Percentiles rank a stretch among this genome's conserved stretches.
Conservation (phyloP, 2,329 filamentous ascomycete genomes). For the Paracorniculantispora psalliotae region DNA sequence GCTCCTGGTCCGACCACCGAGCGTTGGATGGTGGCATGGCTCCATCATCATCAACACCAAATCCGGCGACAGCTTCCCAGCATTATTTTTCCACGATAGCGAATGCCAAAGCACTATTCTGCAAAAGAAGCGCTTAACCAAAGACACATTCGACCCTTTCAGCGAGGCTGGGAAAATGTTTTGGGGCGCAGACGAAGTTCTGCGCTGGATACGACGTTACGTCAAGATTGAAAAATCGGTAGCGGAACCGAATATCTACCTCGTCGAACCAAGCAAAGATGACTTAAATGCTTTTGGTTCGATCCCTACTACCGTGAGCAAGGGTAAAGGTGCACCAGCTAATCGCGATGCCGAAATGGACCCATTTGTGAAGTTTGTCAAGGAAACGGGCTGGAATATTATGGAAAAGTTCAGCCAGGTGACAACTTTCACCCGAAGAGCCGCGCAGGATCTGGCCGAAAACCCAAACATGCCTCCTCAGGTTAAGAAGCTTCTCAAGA, state of each 20-base stretch:
- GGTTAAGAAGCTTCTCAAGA: conserved; percentile 75
- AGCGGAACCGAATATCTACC: conserved; percentile 84
- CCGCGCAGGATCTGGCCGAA: conserved; percentile 86
- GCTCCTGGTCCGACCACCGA: conserved; percentile 83
- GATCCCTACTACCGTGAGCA: conserved; percentile 44
- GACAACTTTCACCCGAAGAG: conserved; percentile 88
- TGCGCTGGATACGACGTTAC: conserved; percentile 85
- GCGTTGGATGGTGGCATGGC: conserved; percentile 97
- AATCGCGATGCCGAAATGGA: conserved; percentile 73
- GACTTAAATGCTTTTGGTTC: conserved; percentile 77
- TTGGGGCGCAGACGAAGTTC: conserved; percentile 94
- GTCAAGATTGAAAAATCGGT: conserved; percentile 75
- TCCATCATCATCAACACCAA: conserved; percentile 90
- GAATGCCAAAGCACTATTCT: conserved; percentile 95
- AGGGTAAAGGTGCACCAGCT: conserved; percentile 31
- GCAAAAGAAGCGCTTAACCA: conserved; percentile 81
- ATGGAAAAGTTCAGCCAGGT: conserved; percentile 97
- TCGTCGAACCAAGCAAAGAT: conserved; percentile 81
- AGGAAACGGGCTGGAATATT: conserved; percentile 93
- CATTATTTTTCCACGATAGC: conserved; percentile 94
- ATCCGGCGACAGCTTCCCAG: conserved; percentile 87
- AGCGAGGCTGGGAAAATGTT: conserved; percentile 81
- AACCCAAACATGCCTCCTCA: conserved; percentile 89
- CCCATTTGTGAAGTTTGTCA: conserved; percentile 86
- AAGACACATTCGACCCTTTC: conserved; percentile 87